phyloP scores from a whole-genome alignment of 2,329 filamentous ascomycete species.

The Exophiala alcalophila region DNA sequence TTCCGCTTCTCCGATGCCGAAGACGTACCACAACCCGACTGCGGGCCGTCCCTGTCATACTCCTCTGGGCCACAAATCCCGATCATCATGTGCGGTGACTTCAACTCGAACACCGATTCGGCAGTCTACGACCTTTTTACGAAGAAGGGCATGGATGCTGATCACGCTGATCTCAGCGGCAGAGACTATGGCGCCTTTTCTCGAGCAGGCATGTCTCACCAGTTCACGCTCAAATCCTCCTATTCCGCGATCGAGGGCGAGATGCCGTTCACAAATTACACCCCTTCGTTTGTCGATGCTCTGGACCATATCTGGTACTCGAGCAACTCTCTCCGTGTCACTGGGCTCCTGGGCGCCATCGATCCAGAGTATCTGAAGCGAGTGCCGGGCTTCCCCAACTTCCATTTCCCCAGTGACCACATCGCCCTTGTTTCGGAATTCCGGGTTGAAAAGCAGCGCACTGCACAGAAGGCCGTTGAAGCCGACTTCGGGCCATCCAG shows the following conservation, averaged over 20 bases:
- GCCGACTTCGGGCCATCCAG: slow-evolving; percentile 56
- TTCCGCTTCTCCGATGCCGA: slow-evolving; percentile 52
- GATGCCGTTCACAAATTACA: slow-evolving; percentile 93
- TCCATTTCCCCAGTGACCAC: slow-evolving; percentile 92
- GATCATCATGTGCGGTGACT: slow-evolving; percentile 87
- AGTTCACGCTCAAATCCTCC: slow-evolving; percentile 87
- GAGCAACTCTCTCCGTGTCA: slow-evolving; percentile 80
- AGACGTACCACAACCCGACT: slow-evolving; percentile 59
- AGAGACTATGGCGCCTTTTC: slow-evolving; percentile 93
- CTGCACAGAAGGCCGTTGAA: slow-evolving; percentile 64
- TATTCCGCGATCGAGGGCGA: slow-evolving; percentile 77
- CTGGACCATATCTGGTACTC: slow-evolving; percentile 99
- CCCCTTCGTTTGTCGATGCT: slow-evolving; percentile 83
- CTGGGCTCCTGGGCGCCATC: slow-evolving; percentile 78
- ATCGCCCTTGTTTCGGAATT: slow-evolving; percentile 87
- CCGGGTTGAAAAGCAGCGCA: slow-evolving; percentile 81
- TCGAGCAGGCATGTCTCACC: slow-evolving; percentile 85
- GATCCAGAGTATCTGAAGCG: slow-evolving; percentile 80
- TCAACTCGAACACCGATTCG: slow-evolving; percentile 85
- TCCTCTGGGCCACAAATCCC: slow-evolving; percentile 82
- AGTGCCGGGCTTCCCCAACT: slow-evolving; percentile 88
- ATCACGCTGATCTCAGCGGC: slow-evolving; percentile 74
- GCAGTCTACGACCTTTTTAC: slow-evolving; percentile 89
- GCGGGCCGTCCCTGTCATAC: slow-evolving; percentile 82
- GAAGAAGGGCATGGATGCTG: slow-evolving; percentile 71